These are phyloP conservation scores for Curvularia hawaiiensis DNA, from an alignment of 2,329 filamentous ascomycete genomes.

Conservation along the genomic window DNA sequence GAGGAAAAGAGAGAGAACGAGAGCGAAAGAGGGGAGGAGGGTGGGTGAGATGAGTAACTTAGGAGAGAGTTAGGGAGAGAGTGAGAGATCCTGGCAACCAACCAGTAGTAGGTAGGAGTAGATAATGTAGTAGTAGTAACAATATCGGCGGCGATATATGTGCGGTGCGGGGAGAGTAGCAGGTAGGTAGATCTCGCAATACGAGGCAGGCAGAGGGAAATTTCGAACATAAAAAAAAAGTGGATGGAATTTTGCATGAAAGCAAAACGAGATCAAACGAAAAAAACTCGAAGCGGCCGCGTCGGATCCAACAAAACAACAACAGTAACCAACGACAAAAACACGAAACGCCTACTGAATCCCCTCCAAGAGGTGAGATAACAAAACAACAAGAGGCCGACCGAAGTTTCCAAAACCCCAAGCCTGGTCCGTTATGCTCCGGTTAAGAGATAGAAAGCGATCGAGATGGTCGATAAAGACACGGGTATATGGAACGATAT, in stretches of 20 bases:
- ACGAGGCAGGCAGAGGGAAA: not conserved
- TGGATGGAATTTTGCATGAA: not conserved
- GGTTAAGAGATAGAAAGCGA: constrained; percentile 9
- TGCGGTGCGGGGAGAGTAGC: not conserved
- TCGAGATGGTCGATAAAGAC: constrained; percentile 9
- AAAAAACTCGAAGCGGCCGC: not conserved
- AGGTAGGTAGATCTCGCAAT: not conserved
- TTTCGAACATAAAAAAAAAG: not conserved
- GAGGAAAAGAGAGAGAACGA: not conserved
- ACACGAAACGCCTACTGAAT: not conserved
- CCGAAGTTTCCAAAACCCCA: constrained; percentile 8
- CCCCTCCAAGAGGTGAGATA: not conserved
- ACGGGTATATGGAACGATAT: constrained; percentile 10
- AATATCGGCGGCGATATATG: constrained; percentile 1
- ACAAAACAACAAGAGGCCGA: constrained; percentile 4
- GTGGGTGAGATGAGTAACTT: not conserved
- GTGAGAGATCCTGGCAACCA: not conserved
- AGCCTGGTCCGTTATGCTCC: constrained; percentile 5
- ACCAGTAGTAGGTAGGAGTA: not conserved
- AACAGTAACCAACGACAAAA: too few relatives aligned
- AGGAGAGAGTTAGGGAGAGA: not conserved
- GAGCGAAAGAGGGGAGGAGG: not conserved
- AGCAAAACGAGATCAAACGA: not conserved
- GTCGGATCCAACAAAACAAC: not conserved
- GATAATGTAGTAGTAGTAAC: not conserved